phyloP scores from a whole-genome alignment of 1,284 basidiomycete species.

The Apiotrichum brassicae region DNA sequence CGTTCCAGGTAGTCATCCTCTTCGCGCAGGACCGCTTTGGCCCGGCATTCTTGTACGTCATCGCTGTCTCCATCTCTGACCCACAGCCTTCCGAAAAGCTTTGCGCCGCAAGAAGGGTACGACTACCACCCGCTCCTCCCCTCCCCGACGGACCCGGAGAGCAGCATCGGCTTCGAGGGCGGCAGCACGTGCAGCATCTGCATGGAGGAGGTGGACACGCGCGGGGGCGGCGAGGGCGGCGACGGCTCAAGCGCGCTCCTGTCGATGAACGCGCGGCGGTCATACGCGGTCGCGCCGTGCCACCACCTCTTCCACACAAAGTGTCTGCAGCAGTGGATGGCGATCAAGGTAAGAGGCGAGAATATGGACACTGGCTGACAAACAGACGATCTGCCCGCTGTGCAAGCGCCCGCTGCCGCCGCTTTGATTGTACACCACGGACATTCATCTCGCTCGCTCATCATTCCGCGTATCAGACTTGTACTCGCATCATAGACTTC shows the following conservation, averaged over 20 bases:
- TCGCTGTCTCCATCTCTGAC: not conserved
- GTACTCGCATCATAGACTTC: too few relatives aligned
- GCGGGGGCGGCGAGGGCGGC: constrained; percentile 41
- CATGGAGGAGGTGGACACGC: constrained; percentile 74
- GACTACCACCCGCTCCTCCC: constrained; percentile 77
- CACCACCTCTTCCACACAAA: constrained; percentile 83
- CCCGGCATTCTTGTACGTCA: constrained; percentile 65
- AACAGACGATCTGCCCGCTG: constrained; percentile 77
- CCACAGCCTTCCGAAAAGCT: constrained; percentile 24
- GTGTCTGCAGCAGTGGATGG: constrained; percentile 77
- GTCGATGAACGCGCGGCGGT: constrained; percentile 52
- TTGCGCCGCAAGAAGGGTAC: constrained; percentile 59
- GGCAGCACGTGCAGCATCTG: constrained; percentile 83
- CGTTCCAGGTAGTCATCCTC: constrained; percentile 60
- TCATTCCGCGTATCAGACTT: too few relatives aligned
- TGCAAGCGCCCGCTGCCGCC: constrained; percentile 73
- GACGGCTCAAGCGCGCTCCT: constrained; percentile 28
- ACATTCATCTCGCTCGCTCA: too few relatives aligned
- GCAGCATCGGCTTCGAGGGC: constrained; percentile 51
- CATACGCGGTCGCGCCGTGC: constrained; percentile 79
- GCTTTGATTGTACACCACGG: constrained; percentile 55
- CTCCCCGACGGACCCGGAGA: constrained; percentile 58
- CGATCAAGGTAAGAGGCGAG: constrained; percentile 70
- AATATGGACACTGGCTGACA: not conserved
- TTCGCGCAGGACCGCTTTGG: constrained; percentile 70